Conservation (phyloP, 2,329 filamentous ascomycete species). For the Parastagonospora avenae region DNA sequence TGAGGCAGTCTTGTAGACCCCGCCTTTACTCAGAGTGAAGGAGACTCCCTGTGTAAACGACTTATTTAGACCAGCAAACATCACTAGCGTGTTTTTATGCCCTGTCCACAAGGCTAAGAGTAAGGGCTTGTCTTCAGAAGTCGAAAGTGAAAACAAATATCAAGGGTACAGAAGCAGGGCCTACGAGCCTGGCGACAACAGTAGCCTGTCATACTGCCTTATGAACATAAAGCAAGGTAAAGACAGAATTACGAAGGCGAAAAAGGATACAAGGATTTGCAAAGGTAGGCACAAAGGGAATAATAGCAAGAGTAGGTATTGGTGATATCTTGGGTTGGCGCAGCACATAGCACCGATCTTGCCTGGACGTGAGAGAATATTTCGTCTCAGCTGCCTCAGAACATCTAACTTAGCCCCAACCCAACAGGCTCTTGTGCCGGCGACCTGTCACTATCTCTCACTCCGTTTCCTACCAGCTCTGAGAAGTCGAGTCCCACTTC, state of each 20-base stretch:
- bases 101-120: background rate
- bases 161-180: background rate
- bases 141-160: slow-evolving; percentile 16
- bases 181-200: too few species aligned
- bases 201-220: too few species aligned
- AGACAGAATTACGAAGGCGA: background rate
- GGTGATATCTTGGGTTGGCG: too few species aligned
- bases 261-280: background rate
- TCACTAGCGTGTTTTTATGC: slow-evolving; percentile 1
- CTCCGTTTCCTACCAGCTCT: slow-evolving; percentile 69
- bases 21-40: slow-evolving; percentile 13
- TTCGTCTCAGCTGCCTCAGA: background rate
- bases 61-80: slow-evolving; percentile 11
- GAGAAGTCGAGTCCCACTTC: slow-evolving; percentile 91
- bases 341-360: too few species aligned
- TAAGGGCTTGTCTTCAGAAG: slow-evolving; percentile 4
- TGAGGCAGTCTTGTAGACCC: slow-evolving; percentile 1
- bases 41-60: slow-evolving; percentile 5
- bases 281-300: background rate
- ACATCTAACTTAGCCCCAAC: slow-evolving; percentile 27
- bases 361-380: too few species aligned
- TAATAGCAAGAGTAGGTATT: background rate
- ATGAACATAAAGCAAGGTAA: too few species aligned
- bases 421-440: slow-evolving; percentile 23
- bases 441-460: slow-evolving; percentile 15